Conservation (phyloP, 352 stramenopile species). For the Globisporangium viniferum region DNA sequence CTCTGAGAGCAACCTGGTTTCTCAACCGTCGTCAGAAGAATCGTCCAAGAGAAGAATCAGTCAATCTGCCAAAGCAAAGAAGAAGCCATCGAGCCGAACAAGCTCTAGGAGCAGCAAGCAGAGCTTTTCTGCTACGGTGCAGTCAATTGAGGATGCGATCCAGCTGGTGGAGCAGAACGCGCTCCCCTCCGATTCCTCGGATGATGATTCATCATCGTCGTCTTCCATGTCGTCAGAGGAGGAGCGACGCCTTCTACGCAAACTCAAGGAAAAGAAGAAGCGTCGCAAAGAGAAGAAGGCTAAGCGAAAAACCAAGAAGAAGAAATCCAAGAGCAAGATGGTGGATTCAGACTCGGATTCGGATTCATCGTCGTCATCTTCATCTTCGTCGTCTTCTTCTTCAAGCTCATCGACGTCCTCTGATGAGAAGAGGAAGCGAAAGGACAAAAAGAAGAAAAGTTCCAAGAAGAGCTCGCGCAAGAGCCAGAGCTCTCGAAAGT, state of each 20-base stretch:
- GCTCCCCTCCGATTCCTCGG: slow-evolving; percentile 32
- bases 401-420: slow-evolving; percentile 19
- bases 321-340: slow-evolving; percentile 11
- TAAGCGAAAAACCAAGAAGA: slow-evolving; percentile 18
- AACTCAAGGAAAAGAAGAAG: slow-evolving; percentile 25
- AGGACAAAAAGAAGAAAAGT: slow-evolving; percentile 23
- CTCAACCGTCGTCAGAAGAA: background rate
- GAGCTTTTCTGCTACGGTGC: background rate
- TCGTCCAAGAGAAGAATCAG: background rate
- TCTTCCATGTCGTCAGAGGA: slow-evolving; percentile 16
- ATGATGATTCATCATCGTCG: slow-evolving; percentile 8
- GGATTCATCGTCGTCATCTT: slow-evolving; percentile 7
- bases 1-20: slow-evolving; percentile 7
- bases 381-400: slow-evolving; percentile 9
- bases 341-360: slow-evolving; percentile 13
- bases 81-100: slow-evolving; percentile 13
- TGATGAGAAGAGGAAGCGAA: slow-evolving; percentile 26
- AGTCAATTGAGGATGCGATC: slow-evolving; percentile 14
- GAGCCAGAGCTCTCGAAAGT: slow-evolving; percentile 2
- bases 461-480: slow-evolving; percentile 10
- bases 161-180: slow-evolving; percentile 31
- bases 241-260: slow-evolving; percentile 15
- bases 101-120: slow-evolving; percentile 16
- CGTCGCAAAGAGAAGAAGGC: slow-evolving; percentile 18
- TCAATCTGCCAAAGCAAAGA: background rate